phyloP scores from a whole-genome alignment of 306 rosid genomes.

The Trifolium pratense region DNA sequence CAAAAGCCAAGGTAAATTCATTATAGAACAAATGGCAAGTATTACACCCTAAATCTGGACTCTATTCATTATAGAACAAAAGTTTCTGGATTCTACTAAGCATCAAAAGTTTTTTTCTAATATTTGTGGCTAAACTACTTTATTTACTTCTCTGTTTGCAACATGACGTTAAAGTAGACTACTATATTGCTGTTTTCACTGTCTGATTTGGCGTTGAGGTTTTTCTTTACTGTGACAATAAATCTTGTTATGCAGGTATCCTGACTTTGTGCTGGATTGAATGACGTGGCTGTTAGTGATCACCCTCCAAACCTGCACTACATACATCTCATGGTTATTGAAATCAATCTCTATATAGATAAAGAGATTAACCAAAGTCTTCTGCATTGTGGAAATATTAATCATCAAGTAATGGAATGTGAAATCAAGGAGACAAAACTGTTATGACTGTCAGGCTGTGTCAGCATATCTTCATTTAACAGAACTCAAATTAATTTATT shows the following conservation, averaged over 20 bases:
- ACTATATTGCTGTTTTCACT: not conserved
- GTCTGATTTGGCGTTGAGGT: constrained; percentile 22
- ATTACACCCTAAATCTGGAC: constrained; percentile 4
- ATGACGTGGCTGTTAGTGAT: not conserved
- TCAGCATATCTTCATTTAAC: not conserved
- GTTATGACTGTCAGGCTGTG: not conserved
- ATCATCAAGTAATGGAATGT: constrained; percentile 15
- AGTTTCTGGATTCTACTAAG: too few relatives aligned
- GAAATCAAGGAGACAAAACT: constrained; percentile 8
- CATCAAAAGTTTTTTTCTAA: not conserved
- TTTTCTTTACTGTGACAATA: constrained; percentile 18
- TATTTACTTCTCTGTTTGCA: not conserved
- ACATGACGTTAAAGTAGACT: not conserved
- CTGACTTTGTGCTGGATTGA: not conserved
- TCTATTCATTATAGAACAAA: not conserved
- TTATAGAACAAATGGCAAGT: constrained; percentile 13
- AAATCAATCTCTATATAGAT: constrained; percentile 8
- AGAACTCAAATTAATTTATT: not conserved
- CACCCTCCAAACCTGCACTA: constrained; percentile 6
- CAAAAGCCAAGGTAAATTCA: constrained; percentile 23
- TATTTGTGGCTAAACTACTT: constrained; percentile 15
- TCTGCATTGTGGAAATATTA: not conserved
- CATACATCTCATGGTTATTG: constrained; percentile 17
- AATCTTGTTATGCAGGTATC: constrained; percentile 35
- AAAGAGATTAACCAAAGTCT: constrained; percentile 35